Conservation (phyloP, 2,329 filamentous ascomycete genomes). For the Botrytis paeoniae region DNA sequence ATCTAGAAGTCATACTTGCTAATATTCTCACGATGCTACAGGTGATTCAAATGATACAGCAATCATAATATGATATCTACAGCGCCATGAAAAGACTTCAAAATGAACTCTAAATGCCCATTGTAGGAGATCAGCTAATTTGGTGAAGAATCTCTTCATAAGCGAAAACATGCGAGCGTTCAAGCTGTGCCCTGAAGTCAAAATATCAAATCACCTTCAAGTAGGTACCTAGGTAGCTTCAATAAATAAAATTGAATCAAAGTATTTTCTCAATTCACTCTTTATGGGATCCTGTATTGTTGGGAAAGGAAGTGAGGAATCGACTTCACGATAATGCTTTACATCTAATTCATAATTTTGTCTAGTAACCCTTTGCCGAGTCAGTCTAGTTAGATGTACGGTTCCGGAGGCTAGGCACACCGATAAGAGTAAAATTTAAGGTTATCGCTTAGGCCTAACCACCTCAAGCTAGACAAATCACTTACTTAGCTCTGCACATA, state of each 20-base stretch:
- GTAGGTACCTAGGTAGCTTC: not conserved
- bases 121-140: not conserved
- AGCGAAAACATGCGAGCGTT: conserved; percentile 7
- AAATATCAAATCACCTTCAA: not conserved
- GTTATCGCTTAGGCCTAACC: conserved; percentile 6
- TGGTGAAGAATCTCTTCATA: not conserved
- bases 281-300: not conserved
- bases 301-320: not conserved
- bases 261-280: not conserved
- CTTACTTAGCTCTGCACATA: conserved; percentile 10
- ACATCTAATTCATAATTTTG: not conserved
- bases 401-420: not conserved
- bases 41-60: not conserved
- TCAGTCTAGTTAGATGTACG: not conserved
- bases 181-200: not conserved
- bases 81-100: not conserved
- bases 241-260: not conserved
- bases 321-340: not conserved
- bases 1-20: not conserved
- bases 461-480: not conserved
- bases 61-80: not conserved
- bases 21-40: not conserved
- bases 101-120: not conserved
- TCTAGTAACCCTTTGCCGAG: not conserved
- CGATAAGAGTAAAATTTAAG: conserved; percentile 14